Evolutionary conservation across 2,329 filamentous ascomycete genomes (phyloP), one percentile per base, ranked within the genome.

Genomic region (Pleomassaria siparia): DNA sequence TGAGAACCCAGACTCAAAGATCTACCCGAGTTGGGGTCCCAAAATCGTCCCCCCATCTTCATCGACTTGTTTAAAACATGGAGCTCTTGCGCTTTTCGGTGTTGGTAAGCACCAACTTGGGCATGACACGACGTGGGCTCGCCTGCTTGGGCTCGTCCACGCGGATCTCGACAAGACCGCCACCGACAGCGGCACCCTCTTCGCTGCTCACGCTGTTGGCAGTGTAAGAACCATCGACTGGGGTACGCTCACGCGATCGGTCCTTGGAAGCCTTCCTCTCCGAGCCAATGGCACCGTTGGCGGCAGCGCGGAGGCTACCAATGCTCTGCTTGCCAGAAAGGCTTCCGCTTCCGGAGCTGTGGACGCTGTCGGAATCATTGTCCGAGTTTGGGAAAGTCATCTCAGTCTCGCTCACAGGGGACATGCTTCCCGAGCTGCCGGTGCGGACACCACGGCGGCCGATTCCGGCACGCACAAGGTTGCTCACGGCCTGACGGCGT

Each of bases 401-500:
- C 44, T 84, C 82, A 53, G 81, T 85, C 75, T 97, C 94, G 44
- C 91, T 96, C 47, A 92, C 87, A 11, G 94, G 92, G 64, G 89
- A 95, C 75, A 90, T 89, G 72, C 87, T 91, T 50, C 89, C 89
- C 50, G 77, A 77, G 52, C 77, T 76, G 69, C 85, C 86, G 54
- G 83, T 79, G 54, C 87, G 88, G 49, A 81, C 78, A 50, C 76
- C 81, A 47, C 92, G 89, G 50, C 94, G 88, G 65, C 91, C 89
- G 54, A 94, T 81, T 13, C 92, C 91, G 44, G 92, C 92, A 56
- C 89, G 88, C 52, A 96, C 89, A 41, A 99, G 82, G 67, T 91
- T 96, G 76, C 91, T 86, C 36, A 99, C 85, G 21, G 94, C 94
- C 61, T 88, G 91, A 55, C 92, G 90, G 50, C 94, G 90, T 64